Evolutionary conservation across 1,284 basidiomycete genomes (phyloP).

Genomic region (Rhodotorula sp.): DNA sequence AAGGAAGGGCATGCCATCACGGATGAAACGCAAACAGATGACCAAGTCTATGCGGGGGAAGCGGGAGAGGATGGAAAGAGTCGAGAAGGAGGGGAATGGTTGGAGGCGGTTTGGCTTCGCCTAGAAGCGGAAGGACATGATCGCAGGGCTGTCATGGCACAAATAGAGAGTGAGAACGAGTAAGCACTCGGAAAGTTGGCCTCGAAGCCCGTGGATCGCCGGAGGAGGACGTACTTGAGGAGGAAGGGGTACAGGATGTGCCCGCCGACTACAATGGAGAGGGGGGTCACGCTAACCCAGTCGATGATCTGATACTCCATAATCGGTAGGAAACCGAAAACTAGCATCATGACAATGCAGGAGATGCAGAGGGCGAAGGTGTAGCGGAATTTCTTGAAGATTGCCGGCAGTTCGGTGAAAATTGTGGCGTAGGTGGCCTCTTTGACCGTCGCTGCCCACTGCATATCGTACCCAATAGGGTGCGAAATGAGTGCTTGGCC

Average conservation of each 20-base stretch:
- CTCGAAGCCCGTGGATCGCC: too few relatives aligned
- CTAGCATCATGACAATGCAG: conserved; percentile 12
- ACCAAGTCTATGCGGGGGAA: too few relatives aligned
- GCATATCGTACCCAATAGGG: conserved; percentile 78
- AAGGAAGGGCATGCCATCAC: too few relatives aligned
- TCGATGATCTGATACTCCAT: conserved; percentile 57
- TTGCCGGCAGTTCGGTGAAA: conserved; percentile 11
- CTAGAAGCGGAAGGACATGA: conserved; percentile 30
- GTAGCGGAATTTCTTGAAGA: conserved; percentile 63
- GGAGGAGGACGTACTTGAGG: conserved; percentile 6
- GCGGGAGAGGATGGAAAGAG: too few relatives aligned
- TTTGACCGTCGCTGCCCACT: conserved; percentile 68
- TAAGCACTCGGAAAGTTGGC: too few relatives aligned
- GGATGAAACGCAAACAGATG: too few relatives aligned
- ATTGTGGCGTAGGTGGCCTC: conserved; percentile 18
- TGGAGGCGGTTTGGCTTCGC: not conserved
- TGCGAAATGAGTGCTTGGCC: conserved; percentile 62
- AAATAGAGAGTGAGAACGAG: not conserved
- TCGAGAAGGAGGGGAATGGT: too few relatives aligned
- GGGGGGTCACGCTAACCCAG: conserved; percentile 38
- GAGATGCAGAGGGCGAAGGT: conserved; percentile 56
- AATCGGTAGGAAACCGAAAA: conserved; percentile 56
- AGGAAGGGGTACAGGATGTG: conserved; percentile 31
- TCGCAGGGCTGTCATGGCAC: conserved; percentile 12
- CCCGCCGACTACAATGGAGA: conserved; percentile 16